Evolutionary conservation across 768 basidiomycete genomes (phyloP).

Genomic region (Suillus weaverae): DNA sequence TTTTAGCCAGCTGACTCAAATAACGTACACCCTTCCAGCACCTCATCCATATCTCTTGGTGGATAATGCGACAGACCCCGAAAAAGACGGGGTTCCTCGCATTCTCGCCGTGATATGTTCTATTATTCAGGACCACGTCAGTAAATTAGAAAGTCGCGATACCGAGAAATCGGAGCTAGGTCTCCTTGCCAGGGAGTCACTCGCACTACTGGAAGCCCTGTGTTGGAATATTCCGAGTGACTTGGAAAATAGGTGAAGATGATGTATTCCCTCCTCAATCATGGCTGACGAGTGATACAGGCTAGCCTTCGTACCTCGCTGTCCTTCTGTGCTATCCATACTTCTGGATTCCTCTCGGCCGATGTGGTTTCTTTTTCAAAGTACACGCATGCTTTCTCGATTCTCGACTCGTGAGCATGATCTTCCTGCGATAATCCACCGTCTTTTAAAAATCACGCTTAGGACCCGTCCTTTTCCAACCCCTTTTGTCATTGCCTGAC

Average conservation of each 20-base stretch:
- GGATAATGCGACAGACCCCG: slow-evolving; percentile 17
- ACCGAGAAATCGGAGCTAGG: slow-evolving; percentile 24
- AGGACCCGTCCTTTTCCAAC: slow-evolving; percentile 46
- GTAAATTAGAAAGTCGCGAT: slow-evolving; percentile 33
- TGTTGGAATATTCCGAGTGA: slow-evolving; percentile 49
- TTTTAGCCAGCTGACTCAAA: slow-evolving; percentile 49
- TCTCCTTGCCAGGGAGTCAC: slow-evolving; percentile 40
- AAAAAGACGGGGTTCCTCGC: slow-evolving; percentile 26
- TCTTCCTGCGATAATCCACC: not conserved
- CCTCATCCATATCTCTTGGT: slow-evolving; percentile 43
- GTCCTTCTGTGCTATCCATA: slow-evolving; percentile 42
- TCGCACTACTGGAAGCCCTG: slow-evolving; percentile 55
- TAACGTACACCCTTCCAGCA: slow-evolving; percentile 49
- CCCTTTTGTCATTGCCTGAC: slow-evolving; percentile 42
- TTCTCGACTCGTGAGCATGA: slow-evolving; percentile 53
- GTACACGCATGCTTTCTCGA: slow-evolving; percentile 50
- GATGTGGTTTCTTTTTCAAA: slow-evolving; percentile 47
- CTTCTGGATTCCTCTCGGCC: slow-evolving; percentile 56
- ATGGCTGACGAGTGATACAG: slow-evolving; percentile 25
- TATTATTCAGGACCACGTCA: slow-evolving; percentile 41
- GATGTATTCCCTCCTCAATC: not conserved
- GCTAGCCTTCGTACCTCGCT: slow-evolving; percentile 38
- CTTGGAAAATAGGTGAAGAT: slow-evolving; percentile 33
- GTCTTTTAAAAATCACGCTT: slow-evolving; percentile 8
- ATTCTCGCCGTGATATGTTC: slow-evolving; percentile 43